Conservation (phyloP, 306 rosid species). For the Dalbergia oliveri region DNA sequence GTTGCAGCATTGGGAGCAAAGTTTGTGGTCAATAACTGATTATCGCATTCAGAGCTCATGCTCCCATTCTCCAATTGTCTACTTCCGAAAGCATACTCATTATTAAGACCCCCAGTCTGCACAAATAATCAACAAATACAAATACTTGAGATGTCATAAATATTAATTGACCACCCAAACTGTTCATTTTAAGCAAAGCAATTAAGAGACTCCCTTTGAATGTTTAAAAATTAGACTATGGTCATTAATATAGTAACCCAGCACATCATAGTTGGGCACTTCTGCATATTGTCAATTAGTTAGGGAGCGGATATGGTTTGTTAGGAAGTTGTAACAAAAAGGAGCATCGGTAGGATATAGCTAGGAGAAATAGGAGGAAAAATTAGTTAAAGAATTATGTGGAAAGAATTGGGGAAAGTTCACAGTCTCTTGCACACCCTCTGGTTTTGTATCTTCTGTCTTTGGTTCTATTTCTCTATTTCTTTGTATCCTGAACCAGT, state of each 20-base stretch:
- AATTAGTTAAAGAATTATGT: no score
- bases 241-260: background rate
- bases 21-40: constrained; percentile 63
- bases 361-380: background rate
- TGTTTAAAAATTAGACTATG: constrained; percentile 25
- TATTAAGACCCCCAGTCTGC: constrained; percentile 72
- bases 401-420: background rate
- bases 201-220: constrained; percentile 21
- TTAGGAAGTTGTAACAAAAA: no score
- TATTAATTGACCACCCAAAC: constrained; percentile 39
- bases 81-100: constrained; percentile 73
- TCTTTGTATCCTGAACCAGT: background rate
- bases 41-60: constrained; percentile 70
- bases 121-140: constrained; percentile 43
- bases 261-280: background rate
- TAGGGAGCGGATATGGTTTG: no score
- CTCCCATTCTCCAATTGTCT: constrained; percentile 84
- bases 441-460: background rate
- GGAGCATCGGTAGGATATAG: background rate
- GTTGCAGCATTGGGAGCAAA: constrained; percentile 59
- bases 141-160: constrained; percentile 25
- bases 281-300: background rate
- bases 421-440: background rate
- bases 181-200: constrained; percentile 33
- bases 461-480: background rate